Evolutionary conservation across 805 yeast species (phyloP).

Genomic region (Pichia sporocuriosa): DNA sequence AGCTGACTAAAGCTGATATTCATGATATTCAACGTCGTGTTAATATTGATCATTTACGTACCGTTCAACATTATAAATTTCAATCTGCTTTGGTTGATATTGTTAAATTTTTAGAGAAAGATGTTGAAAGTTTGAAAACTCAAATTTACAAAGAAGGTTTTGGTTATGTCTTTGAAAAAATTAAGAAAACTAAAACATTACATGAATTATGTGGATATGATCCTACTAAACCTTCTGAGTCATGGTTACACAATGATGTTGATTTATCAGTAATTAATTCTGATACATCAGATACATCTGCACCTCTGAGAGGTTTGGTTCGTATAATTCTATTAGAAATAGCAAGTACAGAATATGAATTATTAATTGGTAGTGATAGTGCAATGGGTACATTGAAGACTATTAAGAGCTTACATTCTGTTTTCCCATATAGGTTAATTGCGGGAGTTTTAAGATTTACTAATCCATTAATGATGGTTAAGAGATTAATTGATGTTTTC

Average conservation of each 20-base stretch:
- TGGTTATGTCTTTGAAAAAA: conserved; percentile 54
- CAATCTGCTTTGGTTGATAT: conserved; percentile 45
- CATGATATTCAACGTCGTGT: conserved; percentile 53
- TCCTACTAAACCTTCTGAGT: background rate
- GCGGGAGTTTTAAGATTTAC: conserved; percentile 74
- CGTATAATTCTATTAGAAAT: conserved; percentile 80
- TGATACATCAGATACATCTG: conserved; percentile 19
- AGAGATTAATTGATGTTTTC: conserved; percentile 71
- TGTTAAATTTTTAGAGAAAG: conserved; percentile 24
- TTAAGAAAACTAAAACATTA: conserved; percentile 40
- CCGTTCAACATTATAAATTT: conserved; percentile 61
- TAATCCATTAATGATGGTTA: conserved; percentile 80
- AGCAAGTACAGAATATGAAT: conserved; percentile 76
- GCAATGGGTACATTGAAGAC: conserved; percentile 71
- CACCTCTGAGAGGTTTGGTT: conserved; percentile 59
- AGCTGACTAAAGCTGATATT: conserved; percentile 36
- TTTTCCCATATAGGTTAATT: conserved; percentile 76
- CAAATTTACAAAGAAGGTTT: conserved; percentile 40
- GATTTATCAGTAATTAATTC: background rate
- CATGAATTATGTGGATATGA: conserved; percentile 9
- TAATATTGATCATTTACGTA: conserved; percentile 50
- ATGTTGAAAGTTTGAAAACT: conserved; percentile 38
- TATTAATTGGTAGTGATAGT: conserved; percentile 74
- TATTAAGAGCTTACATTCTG: conserved; percentile 59
- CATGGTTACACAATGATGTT: conserved; percentile 1